Conservation (phyloP, 352 stramenopile species). For the Globisporangium acanthophoron region DNA sequence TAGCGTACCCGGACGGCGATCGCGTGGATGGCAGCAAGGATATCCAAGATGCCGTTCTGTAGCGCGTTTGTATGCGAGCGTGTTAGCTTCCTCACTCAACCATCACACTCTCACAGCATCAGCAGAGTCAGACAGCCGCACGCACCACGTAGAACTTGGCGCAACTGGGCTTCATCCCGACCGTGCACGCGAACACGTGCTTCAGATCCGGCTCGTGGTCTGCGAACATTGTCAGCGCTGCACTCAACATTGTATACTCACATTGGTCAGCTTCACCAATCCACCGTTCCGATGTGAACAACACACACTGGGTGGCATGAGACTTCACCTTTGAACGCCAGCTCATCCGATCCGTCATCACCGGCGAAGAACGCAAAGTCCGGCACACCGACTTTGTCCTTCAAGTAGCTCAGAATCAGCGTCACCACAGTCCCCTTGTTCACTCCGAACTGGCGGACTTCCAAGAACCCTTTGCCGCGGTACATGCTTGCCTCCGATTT, state of each 20-base stretch:
- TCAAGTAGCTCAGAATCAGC: constrained; percentile 48
- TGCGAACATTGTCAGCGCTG: constrained; percentile 44
- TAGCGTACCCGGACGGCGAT: constrained; percentile 37
- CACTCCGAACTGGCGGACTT: constrained; percentile 72
- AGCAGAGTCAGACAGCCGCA: not conserved
- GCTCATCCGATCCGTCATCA: constrained; percentile 97
- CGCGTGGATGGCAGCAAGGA: constrained; percentile 45
- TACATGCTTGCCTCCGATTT: constrained; percentile 50
- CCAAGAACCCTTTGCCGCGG: constrained; percentile 60
- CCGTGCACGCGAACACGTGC: constrained; percentile 91
- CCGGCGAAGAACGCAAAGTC: constrained; percentile 96
- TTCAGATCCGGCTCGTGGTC: constrained; percentile 26
- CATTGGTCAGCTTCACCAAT: not conserved
- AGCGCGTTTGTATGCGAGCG: not conserved
- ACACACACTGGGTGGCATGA: not conserved
- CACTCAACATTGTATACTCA: not conserved
- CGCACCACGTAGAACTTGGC: constrained; percentile 93
- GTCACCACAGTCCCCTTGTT: constrained; percentile 56
- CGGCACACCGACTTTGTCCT: constrained; percentile 52
- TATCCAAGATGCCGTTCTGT: constrained; percentile 49
- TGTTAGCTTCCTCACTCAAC: not conserved
- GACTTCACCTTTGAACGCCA: constrained; percentile 52
- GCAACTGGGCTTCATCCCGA: constrained; percentile 96
- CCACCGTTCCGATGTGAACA: not conserved
- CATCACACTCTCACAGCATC: not conserved